phyloP scores from a whole-genome alignment of 2,329 filamentous ascomycete species.

The Chrysosporium keratinophilum region DNA sequence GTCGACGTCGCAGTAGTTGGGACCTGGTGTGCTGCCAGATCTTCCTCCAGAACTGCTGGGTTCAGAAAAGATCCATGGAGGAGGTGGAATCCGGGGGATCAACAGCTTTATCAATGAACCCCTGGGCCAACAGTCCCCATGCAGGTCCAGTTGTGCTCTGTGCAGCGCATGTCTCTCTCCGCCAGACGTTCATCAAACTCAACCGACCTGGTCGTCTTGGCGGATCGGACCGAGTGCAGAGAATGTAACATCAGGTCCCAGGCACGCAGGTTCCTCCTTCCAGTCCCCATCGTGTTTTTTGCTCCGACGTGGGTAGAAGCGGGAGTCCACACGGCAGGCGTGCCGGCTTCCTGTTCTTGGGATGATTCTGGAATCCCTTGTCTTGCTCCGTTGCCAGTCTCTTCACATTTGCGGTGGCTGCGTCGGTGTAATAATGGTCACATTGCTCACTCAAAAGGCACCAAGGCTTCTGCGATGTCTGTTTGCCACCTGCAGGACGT shows the following conservation, averaged over 20 bases:
- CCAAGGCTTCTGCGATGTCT: too few relatives aligned
- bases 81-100: conserved; percentile 1
- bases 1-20: neutral
- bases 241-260: conserved; percentile 11
- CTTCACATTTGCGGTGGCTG: neutral
- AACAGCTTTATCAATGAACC: conserved; percentile 10
- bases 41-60: conserved; percentile 4
- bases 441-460: too few relatives aligned
- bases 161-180: neutral
- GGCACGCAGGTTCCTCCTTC: neutral
- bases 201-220: conserved; percentile 6
- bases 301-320: neutral
- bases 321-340: neutral
- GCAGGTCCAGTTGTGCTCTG: neutral
- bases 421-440: neutral
- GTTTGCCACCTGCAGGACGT: too few relatives aligned
- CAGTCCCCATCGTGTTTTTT: conserved; percentile 1
- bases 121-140: neutral
- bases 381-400: neutral
- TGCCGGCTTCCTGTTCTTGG: neutral
- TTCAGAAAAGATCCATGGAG: conserved; percentile 5
- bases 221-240: neutral
- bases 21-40: conserved; percentile 5
- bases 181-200: neutral
- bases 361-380: neutral